Evolutionary conservation across 768 basidiomycete genomes (phyloP).

Genomic region (Hypsizygus marmoreus): DNA sequence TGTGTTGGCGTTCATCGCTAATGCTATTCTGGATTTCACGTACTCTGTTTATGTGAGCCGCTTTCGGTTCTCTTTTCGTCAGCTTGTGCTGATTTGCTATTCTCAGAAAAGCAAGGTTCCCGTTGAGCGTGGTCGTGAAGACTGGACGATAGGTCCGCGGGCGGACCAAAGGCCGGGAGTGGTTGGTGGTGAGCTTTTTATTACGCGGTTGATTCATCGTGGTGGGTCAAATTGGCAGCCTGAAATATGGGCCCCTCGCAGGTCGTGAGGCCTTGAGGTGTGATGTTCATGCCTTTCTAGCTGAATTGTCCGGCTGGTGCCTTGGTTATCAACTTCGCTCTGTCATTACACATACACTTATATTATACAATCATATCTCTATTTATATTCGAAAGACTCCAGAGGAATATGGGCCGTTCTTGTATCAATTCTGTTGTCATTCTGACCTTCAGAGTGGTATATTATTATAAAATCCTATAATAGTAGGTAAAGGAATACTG

Average conservation of each 20-base stretch:
- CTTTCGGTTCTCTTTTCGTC: not conserved
- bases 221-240: constrained; percentile 46
- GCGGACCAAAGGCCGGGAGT: constrained; percentile 18
- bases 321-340: too few species aligned
- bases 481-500: too few species aligned
- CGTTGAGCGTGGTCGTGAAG: constrained; percentile 37
- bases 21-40: constrained; percentile 31
- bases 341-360: too few species aligned
- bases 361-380: too few species aligned
- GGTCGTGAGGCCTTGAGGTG: too few species aligned
- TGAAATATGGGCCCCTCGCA: constrained; percentile 37
- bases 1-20: constrained; percentile 31
- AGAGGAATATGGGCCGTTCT: too few species aligned
- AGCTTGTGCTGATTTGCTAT: not conserved
- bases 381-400: too few species aligned
- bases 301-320: not conserved
- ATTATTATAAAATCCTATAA: too few species aligned
- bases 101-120: constrained; percentile 25
- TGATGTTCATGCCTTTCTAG: not conserved
- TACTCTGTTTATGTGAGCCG: constrained; percentile 31
- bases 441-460: too few species aligned
- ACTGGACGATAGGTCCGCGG: constrained; percentile 33
- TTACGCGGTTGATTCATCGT: constrained; percentile 40
- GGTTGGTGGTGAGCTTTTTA: constrained; percentile 33
- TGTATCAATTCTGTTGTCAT: too few species aligned